phyloP scores from a whole-genome alignment of 2,329 filamentous ascomycete species.

The Paecilomyces dactylethromorphus region DNA sequence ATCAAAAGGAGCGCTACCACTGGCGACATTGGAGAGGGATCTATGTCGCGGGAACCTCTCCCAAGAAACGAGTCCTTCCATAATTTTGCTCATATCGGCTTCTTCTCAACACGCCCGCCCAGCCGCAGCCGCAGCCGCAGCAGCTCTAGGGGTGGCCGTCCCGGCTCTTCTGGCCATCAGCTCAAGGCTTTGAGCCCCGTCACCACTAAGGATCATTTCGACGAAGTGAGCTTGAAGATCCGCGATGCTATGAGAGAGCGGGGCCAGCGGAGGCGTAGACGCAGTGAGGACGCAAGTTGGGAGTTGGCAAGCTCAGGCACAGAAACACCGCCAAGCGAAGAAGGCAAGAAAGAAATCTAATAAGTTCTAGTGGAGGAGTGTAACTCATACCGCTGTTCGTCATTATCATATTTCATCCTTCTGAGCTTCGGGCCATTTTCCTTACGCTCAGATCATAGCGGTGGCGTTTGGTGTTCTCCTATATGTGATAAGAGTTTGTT shows the following conservation, averaged over 20 bases:
- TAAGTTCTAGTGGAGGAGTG: neutral
- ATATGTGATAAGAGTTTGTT: neutral
- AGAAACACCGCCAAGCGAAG: constrained; percentile 29
- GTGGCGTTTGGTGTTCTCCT: constrained; percentile 13
- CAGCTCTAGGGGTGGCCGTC: constrained; percentile 59
- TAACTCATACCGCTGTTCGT: constrained; percentile 7
- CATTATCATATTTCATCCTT: neutral
- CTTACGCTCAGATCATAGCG: constrained; percentile 5
- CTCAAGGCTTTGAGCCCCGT: constrained; percentile 63
- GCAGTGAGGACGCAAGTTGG: constrained; percentile 37
- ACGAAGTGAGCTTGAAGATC: constrained; percentile 79
- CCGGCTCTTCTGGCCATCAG: constrained; percentile 56
- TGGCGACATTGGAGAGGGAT: constrained; percentile 15
- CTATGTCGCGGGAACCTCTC: constrained; percentile 42
- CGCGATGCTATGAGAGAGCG: constrained; percentile 75
- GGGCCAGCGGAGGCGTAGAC: constrained; percentile 55
- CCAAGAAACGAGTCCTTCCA: constrained; percentile 91
- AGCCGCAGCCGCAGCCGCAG: constrained; percentile 70
- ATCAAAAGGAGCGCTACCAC: constrained; percentile 17
- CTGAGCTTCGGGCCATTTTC: constrained; percentile 6
- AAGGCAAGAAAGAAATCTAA: constrained; percentile 29
- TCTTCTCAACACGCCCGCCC: constrained; percentile 85
- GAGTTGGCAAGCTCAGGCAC: constrained; percentile 33
- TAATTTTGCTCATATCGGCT: constrained; percentile 77
- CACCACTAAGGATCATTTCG: constrained; percentile 63